phyloP scores from a whole-genome alignment of 2,329 filamentous ascomycete species.

The Xylariaceae sp. region DNA sequence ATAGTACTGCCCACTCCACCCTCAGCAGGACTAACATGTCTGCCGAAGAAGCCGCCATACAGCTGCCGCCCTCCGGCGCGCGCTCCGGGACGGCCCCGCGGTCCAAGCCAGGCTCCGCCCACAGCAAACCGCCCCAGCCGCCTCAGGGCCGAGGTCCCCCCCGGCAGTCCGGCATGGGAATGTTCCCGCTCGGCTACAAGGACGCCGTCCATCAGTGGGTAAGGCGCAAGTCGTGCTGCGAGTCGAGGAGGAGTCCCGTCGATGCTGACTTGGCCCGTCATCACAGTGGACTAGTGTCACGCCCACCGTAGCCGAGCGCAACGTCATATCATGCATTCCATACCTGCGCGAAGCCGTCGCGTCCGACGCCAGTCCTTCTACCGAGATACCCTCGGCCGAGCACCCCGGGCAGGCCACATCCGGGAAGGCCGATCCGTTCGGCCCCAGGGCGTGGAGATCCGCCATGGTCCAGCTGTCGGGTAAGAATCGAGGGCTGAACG shows the following conservation, averaged over 20 bases:
- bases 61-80: not conserved
- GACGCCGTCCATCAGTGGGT: slow-evolving; percentile 91
- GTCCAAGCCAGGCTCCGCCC: no score
- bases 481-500: slow-evolving; percentile 81
- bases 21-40: slow-evolving; percentile 15
- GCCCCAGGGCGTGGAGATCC: slow-evolving; percentile 78
- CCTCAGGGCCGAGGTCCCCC: slow-evolving; percentile 16
- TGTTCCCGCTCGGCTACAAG: slow-evolving; percentile 85
- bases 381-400: slow-evolving; percentile 27
- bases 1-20: slow-evolving; percentile 6
- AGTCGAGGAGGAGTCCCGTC: no score
- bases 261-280: no score
- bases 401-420: slow-evolving; percentile 34
- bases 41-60: slow-evolving; percentile 21
- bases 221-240: slow-evolving; percentile 24
- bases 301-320: slow-evolving; percentile 76
- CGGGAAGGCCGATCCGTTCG: slow-evolving; percentile 64
- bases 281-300: slow-evolving; percentile 76
- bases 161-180: slow-evolving; percentile 30
- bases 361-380: slow-evolving; percentile 30
- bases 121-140: slow-evolving; percentile 32
- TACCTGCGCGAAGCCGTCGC: slow-evolving; percentile 69
- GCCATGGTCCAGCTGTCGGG: slow-evolving; percentile 78
- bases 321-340: slow-evolving; percentile 78
- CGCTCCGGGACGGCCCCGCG: not conserved